A percentile compares a stretch with the other conserved stretches of the same genome.
Evolutionary conservation across 1,139 yeast genomes (phyloP).

Genomic region (Magnusiomyces ingens): DNA sequence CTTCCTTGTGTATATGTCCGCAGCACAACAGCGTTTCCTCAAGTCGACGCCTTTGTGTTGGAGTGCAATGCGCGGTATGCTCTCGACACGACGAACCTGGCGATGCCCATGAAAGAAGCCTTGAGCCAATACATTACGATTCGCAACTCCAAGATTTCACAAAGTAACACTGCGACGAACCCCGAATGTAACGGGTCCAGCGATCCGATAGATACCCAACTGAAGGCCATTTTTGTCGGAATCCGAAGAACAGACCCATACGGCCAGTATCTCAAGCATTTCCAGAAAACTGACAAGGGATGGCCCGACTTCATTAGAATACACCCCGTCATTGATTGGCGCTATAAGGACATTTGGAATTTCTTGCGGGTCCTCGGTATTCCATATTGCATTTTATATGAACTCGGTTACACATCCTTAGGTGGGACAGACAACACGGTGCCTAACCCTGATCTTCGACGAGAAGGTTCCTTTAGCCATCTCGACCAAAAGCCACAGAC

Average conservation of each 20-base stretch:
- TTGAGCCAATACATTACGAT: constrained; percentile 48
- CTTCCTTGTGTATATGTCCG: constrained; percentile 57
- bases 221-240: constrained; percentile 70
- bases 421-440: constrained; percentile 67
- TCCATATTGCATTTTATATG: constrained; percentile 64
- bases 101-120: constrained; percentile 52
- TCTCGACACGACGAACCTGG: constrained; percentile 30
- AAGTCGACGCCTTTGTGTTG: constrained; percentile 44
- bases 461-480: too few species aligned
- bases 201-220: constrained; percentile 10
- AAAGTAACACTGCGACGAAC: neutral
- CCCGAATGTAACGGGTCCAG: neutral
- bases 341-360: constrained; percentile 71
- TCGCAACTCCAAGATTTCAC: neutral
- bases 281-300: constrained; percentile 68
- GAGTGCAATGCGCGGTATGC: constrained; percentile 30
- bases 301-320: constrained; percentile 82
- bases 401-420: constrained; percentile 70
- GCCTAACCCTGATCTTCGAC: constrained; percentile 50
- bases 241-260: constrained; percentile 77
- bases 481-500: too few species aligned
- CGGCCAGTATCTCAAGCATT: constrained; percentile 46
- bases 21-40: constrained; percentile 58
- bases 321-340: constrained; percentile 82
- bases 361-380: constrained; percentile 41